phyloP scores from a whole-genome alignment of 208 protist species.

The Acanthamoeba polyphaga region DNA sequence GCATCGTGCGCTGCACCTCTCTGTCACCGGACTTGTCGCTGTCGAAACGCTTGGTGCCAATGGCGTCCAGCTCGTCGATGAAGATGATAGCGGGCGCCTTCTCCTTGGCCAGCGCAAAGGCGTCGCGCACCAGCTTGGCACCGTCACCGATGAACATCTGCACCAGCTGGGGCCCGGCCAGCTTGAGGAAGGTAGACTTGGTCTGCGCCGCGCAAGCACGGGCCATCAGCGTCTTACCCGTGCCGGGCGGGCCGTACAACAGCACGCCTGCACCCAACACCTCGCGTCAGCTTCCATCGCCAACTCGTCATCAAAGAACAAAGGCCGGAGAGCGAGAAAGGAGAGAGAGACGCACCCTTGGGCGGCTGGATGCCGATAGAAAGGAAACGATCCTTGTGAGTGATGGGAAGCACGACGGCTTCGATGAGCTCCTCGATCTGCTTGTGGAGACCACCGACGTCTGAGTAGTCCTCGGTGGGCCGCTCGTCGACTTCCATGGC shows the following conservation, averaged over 20 bases:
- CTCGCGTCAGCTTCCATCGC: neutral
- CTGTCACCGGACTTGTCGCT: conserved; percentile 97
- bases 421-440: conserved; percentile 99
- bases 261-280: conserved; percentile 84
- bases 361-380: conserved; percentile 99
- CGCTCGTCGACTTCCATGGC: conserved; percentile 99
- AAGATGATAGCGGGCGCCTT: conserved; percentile 99
- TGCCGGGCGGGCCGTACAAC: conserved; percentile 99
- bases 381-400: conserved; percentile 98
- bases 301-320: neutral
- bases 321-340: neutral
- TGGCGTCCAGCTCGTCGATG: conserved; percentile 99
- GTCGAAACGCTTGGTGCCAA: conserved; percentile 99
- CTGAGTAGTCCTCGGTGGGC: conserved; percentile 99
- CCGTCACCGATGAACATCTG: conserved; percentile 99
- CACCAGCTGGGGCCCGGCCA: conserved; percentile 99
- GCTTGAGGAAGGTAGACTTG: conserved; percentile 99
- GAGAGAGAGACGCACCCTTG: conserved; percentile 93
- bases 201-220: conserved; percentile 99
- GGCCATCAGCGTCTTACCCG: conserved; percentile 97
- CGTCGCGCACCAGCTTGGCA: conserved; percentile 99
- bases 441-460: conserved; percentile 99
- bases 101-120: conserved; percentile 99
- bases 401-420: conserved; percentile 99
- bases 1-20: conserved; percentile 99